Evolutionary conservation across 2,329 filamentous ascomycete genomes (phyloP).

Genomic region (Fusarium verrucosum): DNA sequence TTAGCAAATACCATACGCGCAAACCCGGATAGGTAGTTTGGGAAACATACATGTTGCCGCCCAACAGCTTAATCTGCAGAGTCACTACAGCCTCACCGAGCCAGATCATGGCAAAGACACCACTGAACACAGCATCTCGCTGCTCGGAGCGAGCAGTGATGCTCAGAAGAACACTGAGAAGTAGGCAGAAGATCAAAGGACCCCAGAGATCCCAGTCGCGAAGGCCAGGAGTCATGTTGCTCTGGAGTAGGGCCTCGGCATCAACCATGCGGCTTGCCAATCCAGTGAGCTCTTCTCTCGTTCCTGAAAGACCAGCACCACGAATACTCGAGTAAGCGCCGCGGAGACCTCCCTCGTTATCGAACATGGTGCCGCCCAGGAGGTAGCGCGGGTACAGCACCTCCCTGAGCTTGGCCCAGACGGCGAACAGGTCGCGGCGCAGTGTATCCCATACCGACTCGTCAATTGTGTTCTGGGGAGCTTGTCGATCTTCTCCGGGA

Average conservation of each 20-base stretch:
- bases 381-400: slow-evolving; percentile 96
- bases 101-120: slow-evolving; percentile 97
- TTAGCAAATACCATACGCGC: slow-evolving; percentile 31
- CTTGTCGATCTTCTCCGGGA: slow-evolving; percentile 89
- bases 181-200: slow-evolving; percentile 90
- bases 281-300: slow-evolving; percentile 69
- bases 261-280: slow-evolving; percentile 71
- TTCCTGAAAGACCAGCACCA: slow-evolving; percentile 66
- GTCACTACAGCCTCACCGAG: slow-evolving; percentile 96
- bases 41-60: slow-evolving; percentile 89
- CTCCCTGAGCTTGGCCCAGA: slow-evolving; percentile 98
- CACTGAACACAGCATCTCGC: slow-evolving; percentile 89
- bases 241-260: slow-evolving; percentile 68
- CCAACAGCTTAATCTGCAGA: slow-evolving; percentile 95
- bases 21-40: not conserved
- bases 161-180: slow-evolving; percentile 87
- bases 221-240: slow-evolving; percentile 86
- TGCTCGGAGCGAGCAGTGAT: slow-evolving; percentile 82
- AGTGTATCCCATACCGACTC: slow-evolving; percentile 98
- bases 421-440: slow-evolving; percentile 86
- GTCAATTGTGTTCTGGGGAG: slow-evolving; percentile 92
- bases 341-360: slow-evolving; percentile 62
- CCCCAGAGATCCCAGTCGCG: slow-evolving; percentile 99
- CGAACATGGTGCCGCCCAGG: slow-evolving; percentile 74
- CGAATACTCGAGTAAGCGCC: slow-evolving; percentile 71